Percentiles rank a stretch among this genome's conserved stretches.
Evolutionary conservation across 192 early-diverging fungal genomes (phyloP).

Genomic region (Entomortierella chlamydospora): DNA sequence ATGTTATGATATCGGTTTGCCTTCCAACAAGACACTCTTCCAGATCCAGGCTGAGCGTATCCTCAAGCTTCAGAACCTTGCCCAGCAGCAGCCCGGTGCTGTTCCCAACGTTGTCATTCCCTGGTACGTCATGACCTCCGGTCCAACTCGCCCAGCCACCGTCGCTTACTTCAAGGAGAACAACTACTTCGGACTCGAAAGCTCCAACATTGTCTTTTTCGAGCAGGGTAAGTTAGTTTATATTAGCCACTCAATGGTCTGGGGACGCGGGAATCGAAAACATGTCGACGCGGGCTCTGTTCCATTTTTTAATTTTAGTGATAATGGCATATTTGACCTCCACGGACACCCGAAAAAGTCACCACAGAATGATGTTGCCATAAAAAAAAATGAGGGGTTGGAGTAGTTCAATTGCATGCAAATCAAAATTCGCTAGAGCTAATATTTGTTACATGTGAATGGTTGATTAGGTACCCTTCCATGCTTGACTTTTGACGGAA

Average conservation of each 20-base stretch:
- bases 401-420: not conserved
- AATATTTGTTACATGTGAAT: no score
- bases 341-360: no score
- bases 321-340: no score
- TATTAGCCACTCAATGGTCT: not conserved
- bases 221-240: slow-evolving; percentile 77
- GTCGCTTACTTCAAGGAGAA: slow-evolving; percentile 81
- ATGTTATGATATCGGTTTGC: slow-evolving; percentile 94
- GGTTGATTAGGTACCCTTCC: slow-evolving; percentile 79
- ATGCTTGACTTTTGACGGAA: slow-evolving; percentile 90
- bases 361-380: not conserved
- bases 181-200: slow-evolving; percentile 89
- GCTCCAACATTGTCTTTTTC: slow-evolving; percentile 93
- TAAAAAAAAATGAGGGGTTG: no score
- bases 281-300: not conserved
- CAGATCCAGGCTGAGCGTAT: slow-evolving; percentile 96
- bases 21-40: slow-evolving; percentile 90
- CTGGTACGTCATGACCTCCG: slow-evolving; percentile 99
- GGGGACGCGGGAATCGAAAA: slow-evolving; percentile 1
- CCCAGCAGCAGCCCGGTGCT: slow-evolving; percentile 44
- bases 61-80: slow-evolving; percentile 80
- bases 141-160: slow-evolving; percentile 88
- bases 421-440: no score
- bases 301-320: no score
- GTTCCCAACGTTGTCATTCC: slow-evolving; percentile 77